Base-by-base conservation (phyloP, 176 grass and related monocot species). In the Coix lacrymajobi region DNA sequence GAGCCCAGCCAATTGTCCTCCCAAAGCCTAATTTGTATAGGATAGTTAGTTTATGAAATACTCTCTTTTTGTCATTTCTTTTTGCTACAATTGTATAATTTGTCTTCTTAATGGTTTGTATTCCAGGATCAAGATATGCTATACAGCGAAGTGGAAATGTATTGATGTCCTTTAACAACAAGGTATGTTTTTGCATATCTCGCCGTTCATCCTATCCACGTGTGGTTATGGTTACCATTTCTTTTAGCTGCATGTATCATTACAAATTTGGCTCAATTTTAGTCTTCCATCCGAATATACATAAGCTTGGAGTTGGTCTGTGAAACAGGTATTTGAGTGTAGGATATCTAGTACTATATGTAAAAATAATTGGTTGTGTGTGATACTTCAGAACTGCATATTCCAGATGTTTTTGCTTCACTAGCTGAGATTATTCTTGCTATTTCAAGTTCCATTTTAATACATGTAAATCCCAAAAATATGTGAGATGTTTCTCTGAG, bases 131-230 rank as follows among this genome's bases (percentile, higher is more conserved):
- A 73, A 92, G 96, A 78, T 99, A 99, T 81, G 93, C 96, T 75
- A 83, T 96, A 76, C 93, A 94, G 66, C 75, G 91, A 84, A 96
- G 19, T 81, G 96, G 96, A 83, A 99, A 99, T 87, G 78, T 93
- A 71, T 40, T 99, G 68, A 94, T 99, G 93, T 49, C 93, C 81
- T 99, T 99, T 73, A 99, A 99, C 82, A 99, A 99, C 60, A 99
- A 96, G 91, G 96, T 96, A 80, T 85, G 26, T 16, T 30, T 62
- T 62, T 83, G 16, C 4, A 37, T 69, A 43, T 34, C 28, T 67
- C 22, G 37, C 39, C 51, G 6, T 61, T 30, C 62, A 14, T 62
- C 58, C 11, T 62, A 24, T 62, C 8, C 3, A 1, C 9, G 8
- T 70, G 2, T 84, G 33, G 31, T 28, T 84, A 43, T 39, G 30